phyloP scores from a whole-genome alignment of 345 rosid species.

The Sisymbrium altissimum region DNA sequence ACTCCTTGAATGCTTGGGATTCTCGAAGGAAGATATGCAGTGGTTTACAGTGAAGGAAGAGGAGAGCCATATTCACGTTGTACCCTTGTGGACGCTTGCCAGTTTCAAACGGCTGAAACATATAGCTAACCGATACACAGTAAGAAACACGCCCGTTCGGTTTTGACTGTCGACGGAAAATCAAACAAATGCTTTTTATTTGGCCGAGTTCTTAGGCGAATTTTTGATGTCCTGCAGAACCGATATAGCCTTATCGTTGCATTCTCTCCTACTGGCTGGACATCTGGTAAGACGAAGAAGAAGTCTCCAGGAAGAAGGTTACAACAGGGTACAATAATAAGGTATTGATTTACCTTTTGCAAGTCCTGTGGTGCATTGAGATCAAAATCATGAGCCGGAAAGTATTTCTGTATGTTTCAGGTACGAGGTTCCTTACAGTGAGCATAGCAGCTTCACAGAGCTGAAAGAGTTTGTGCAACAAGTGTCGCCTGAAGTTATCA shows the following conservation, averaged over 20 bases:
- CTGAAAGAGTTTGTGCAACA: conserved; percentile 77
- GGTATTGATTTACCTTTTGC: conserved; percentile 37
- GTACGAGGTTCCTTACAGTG: conserved; percentile 95
- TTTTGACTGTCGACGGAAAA: not conserved
- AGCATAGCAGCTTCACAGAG: conserved; percentile 86
- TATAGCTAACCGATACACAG: conserved; percentile 68
- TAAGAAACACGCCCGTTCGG: conserved; percentile 34
- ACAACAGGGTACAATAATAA: conserved; percentile 95
- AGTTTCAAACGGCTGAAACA: conserved; percentile 91
- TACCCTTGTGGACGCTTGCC: conserved; percentile 96
- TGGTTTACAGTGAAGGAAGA: conserved; percentile 80
- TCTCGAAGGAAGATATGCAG: conserved; percentile 74
- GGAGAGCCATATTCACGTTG: conserved; percentile 91
- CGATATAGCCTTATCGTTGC: conserved; percentile 83
- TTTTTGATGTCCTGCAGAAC: conserved; percentile 39
- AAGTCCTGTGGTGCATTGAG: not conserved
- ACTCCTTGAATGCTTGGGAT: conserved; percentile 69
- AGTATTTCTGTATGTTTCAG: conserved; percentile 29
- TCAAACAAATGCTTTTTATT: not conserved
- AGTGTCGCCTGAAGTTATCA: conserved; percentile 62
- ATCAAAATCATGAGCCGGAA: not conserved
- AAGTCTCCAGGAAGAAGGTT: conserved; percentile 80
- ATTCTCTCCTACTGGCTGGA: conserved; percentile 96
- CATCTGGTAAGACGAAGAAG: conserved; percentile 82
- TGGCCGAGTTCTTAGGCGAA: not conserved